phyloP scores from a whole-genome alignment of 148 eudicot genomes.

The Simmondsia chinensis region DNA sequence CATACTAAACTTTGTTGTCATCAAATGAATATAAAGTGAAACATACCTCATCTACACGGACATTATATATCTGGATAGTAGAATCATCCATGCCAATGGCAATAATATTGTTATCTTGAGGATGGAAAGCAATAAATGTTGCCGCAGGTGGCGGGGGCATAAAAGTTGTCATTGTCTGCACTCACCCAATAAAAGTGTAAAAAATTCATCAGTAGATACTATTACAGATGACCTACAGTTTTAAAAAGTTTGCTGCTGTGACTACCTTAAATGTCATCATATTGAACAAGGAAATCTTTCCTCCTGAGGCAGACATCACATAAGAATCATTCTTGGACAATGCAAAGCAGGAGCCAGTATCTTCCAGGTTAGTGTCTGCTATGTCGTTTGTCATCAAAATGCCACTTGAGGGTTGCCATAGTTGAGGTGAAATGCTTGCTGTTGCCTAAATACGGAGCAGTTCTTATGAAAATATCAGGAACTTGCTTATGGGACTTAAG shows the following conservation, averaged over 20 bases:
- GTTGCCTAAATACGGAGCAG: conserved; percentile 45
- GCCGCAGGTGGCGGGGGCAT: conserved; percentile 96
- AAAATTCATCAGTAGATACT: neutral
- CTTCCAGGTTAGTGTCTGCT: conserved; percentile 52
- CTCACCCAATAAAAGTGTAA: conserved; percentile 9
- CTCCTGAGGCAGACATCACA: conserved; percentile 94
- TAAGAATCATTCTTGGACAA: conserved; percentile 93
- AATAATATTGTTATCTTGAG: conserved; percentile 89
- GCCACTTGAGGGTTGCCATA: conserved; percentile 87
- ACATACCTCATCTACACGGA: conserved; percentile 83
- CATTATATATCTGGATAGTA: conserved; percentile 82
- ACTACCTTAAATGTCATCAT: conserved; percentile 87
- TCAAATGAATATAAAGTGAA: neutral
- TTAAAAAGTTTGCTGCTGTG: neutral
- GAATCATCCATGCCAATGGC: conserved; percentile 98
- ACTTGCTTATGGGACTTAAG: neutral
- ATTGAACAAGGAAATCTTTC: conserved; percentile 76
- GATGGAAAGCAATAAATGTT: conserved; percentile 87
- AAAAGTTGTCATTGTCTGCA: conserved; percentile 89
- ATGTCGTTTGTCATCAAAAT: conserved; percentile 78
- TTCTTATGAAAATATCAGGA: neutral
- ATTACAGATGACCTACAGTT: too few species aligned
- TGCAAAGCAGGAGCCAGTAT: conserved; percentile 80
- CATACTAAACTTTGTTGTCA: neutral
- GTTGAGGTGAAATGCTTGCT: conserved; percentile 60